Evolutionary conservation across 768 basidiomycete genomes (phyloP).

Genomic region (Boletus rufocinnamomeus): DNA sequence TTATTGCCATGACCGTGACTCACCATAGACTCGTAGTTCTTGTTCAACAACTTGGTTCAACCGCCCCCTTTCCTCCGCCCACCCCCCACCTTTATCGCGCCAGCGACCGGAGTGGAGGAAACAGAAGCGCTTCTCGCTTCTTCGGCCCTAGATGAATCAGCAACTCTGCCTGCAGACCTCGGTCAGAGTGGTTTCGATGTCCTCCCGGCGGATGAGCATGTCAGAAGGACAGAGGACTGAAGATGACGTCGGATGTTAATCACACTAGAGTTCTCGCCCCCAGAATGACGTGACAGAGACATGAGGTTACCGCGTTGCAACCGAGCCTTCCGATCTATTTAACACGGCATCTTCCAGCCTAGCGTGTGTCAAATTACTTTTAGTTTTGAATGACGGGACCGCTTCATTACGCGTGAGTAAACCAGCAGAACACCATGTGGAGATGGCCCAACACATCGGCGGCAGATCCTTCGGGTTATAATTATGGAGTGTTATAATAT

Average conservation of each 20-base stretch:
- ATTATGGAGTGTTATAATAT: neutral
- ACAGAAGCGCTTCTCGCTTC: constrained; percentile 48
- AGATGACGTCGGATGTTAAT: neutral
- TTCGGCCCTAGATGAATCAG: constrained; percentile 70
- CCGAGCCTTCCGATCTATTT: neutral
- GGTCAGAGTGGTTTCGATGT: constrained; percentile 87
- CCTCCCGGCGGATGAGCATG: constrained; percentile 50
- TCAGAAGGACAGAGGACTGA: constrained; percentile 24
- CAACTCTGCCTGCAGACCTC: constrained; percentile 76
- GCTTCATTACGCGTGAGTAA: constrained; percentile 1
- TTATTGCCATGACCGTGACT: constrained; percentile 7
- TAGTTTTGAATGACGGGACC: constrained; percentile 19
- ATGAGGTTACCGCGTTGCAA: constrained; percentile 1
- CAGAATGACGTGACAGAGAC: constrained; percentile 1
- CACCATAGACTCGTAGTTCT: constrained; percentile 52
- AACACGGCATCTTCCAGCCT: neutral
- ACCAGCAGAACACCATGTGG: constrained; percentile 2
- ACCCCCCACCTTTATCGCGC: constrained; percentile 32
- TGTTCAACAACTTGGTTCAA: constrained; percentile 84
- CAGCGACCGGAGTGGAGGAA: constrained; percentile 54
- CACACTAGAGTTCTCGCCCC: neutral
- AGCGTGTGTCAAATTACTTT: neutral
- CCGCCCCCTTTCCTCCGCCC: constrained; percentile 62
- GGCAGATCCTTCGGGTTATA: neutral
- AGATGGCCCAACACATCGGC: neutral